Conservation (phyloP, 441 rosid genomes). For the Erodium trifolium region DNA sequence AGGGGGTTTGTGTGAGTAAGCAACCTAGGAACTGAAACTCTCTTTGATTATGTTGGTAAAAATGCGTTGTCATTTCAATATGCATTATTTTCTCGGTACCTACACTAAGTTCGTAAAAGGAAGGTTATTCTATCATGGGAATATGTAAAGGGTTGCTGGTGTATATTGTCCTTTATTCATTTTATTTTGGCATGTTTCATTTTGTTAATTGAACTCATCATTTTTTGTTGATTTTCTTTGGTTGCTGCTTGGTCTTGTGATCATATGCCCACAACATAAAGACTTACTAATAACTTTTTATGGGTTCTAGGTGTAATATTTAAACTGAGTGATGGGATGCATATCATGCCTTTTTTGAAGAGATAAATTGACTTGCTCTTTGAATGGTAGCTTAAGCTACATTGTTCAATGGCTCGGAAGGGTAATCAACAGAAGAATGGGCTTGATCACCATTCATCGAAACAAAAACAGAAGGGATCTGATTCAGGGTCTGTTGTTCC, state of each 20-base stretch:
- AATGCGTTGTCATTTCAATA: not conserved
- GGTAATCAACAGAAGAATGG: constrained; percentile 78
- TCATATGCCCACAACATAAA: constrained; percentile 8
- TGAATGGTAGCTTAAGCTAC: constrained; percentile 8
- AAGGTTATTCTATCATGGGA: not conserved
- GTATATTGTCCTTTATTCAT: not conserved
- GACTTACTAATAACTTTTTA: constrained; percentile 10
- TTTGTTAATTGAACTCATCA: not conserved
- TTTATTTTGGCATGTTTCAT: constrained; percentile 2
- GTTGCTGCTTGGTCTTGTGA: not conserved
- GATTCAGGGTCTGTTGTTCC: constrained; percentile 32
- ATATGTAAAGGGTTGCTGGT: not conserved
- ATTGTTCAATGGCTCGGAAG: constrained; percentile 65
- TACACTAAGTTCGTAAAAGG: not conserved
- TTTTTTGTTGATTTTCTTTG: not conserved
- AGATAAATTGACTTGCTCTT: constrained; percentile 20
- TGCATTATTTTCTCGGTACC: not conserved
- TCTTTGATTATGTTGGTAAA: not conserved
- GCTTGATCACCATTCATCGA: constrained; percentile 40
- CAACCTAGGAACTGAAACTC: constrained; percentile 2
- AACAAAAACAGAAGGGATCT: constrained; percentile 40
- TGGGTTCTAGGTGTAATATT: constrained; percentile 6
- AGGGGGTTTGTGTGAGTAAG: not conserved
- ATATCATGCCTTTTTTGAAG: constrained; percentile 16
- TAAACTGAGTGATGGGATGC: constrained; percentile 11